Conservation (phyloP, 352 stramenopile species). For the Globisporangium viniferum region DNA sequence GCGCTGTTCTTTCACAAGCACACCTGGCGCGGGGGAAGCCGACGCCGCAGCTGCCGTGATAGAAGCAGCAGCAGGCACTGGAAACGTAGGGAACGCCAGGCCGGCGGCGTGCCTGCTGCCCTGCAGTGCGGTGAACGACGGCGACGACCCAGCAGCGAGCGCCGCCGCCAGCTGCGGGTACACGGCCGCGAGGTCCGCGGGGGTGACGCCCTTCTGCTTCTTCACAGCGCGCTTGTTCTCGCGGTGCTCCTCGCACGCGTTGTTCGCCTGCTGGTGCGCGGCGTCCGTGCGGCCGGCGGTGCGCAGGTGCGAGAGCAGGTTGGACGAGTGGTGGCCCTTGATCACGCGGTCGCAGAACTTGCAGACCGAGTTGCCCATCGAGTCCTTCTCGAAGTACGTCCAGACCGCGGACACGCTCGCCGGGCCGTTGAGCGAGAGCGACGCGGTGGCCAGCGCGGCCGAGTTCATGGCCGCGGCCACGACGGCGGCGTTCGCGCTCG, state of each 20-base stretch:
- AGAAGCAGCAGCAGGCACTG: neutral
- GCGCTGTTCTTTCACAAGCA: slow-evolving; percentile 47
- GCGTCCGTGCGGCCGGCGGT: slow-evolving; percentile 67
- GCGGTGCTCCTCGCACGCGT: slow-evolving; percentile 76
- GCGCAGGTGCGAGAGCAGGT: slow-evolving; percentile 75
- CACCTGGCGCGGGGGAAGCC: neutral
- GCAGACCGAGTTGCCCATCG: slow-evolving; percentile 73
- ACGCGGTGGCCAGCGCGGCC: neutral
- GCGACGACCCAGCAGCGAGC: slow-evolving; percentile 15
- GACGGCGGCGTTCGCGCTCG: slow-evolving; percentile 5
- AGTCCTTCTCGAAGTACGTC: slow-evolving; percentile 80
- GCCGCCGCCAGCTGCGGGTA: slow-evolving; percentile 37
- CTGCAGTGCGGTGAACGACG: neutral
- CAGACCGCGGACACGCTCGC: slow-evolving; percentile 78
- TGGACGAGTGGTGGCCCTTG: slow-evolving; percentile 84
- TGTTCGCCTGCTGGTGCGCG: slow-evolving; percentile 68
- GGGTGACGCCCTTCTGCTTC: slow-evolving; percentile 63
- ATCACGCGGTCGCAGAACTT: slow-evolving; percentile 85
- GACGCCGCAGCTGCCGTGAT: neutral
- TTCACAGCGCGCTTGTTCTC: slow-evolving; percentile 79
- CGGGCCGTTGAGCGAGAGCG: slow-evolving; percentile 27
- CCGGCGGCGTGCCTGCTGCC: neutral
- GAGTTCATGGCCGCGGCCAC: slow-evolving; percentile 6
- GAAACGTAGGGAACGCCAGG: slow-evolving; percentile 3
- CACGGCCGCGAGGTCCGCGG: slow-evolving; percentile 46